A percentile compares a stretch with the other conserved stretches of the same genome.
Conservation (phyloP, 352 stramenopile species). For the Phytophthora litchii region DNA sequence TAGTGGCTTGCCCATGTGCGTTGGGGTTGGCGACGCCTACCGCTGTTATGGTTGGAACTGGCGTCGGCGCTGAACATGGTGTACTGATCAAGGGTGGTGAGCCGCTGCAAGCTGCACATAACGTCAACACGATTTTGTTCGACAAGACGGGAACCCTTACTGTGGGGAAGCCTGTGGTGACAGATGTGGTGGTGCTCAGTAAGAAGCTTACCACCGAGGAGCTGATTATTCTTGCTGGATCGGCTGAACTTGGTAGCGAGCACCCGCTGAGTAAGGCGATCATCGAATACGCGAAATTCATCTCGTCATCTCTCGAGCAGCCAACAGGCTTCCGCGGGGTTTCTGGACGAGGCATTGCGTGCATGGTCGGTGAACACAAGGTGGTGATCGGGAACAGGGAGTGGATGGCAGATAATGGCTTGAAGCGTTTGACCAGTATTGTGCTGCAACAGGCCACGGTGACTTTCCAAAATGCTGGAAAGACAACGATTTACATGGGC, state of each 20-base stretch:
- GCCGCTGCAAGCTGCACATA: slow-evolving; percentile 91
- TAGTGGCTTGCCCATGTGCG: slow-evolving; percentile 99
- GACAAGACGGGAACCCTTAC: slow-evolving; percentile 99
- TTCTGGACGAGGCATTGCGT: slow-evolving; percentile 89
- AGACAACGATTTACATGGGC: slow-evolving; percentile 96
- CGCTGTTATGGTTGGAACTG: slow-evolving; percentile 98
- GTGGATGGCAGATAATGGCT: slow-evolving; percentile 85
- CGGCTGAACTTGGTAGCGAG: slow-evolving; percentile 93
- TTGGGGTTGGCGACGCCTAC: slow-evolving; percentile 98
- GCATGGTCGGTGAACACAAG: slow-evolving; percentile 65
- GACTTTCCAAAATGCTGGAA: slow-evolving; percentile 89
- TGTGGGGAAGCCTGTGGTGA: slow-evolving; percentile 89
- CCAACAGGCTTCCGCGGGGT: slow-evolving; percentile 82
- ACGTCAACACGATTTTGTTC: slow-evolving; percentile 97
- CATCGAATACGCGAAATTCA: slow-evolving; percentile 91
- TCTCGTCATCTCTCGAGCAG: slow-evolving; percentile 76
- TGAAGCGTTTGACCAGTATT: slow-evolving; percentile 75
- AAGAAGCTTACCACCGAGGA: slow-evolving; percentile 82
- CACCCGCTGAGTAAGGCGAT: slow-evolving; percentile 95
- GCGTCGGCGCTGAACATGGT: slow-evolving; percentile 95
- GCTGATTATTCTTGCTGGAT: slow-evolving; percentile 90
- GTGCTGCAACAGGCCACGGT: slow-evolving; percentile 74
- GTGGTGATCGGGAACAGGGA: slow-evolving; percentile 93
- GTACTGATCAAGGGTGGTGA: slow-evolving; percentile 99
- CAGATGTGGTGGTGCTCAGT: slow-evolving; percentile 81